These are phyloP conservation scores for Xanthoconium purpureum DNA, from an alignment of 768 basidiomycete species.

Conservation along the genomic window DNA sequence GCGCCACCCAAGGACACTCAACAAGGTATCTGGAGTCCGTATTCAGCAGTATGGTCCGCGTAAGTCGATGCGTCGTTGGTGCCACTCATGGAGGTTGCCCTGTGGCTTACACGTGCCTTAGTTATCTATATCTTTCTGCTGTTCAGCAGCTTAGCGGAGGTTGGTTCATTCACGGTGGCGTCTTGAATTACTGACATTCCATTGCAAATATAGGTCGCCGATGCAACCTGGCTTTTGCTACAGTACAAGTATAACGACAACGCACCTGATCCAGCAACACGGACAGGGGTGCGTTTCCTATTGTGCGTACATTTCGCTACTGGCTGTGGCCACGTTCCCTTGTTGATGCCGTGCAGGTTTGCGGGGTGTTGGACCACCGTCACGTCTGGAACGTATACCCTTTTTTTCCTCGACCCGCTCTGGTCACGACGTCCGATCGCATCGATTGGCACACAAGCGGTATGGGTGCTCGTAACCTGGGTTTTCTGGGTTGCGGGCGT, in stretches of 20 bases:
- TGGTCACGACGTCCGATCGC: slow-evolving; percentile 53
- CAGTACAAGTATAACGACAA: slow-evolving; percentile 54
- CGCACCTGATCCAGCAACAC: slow-evolving; percentile 45
- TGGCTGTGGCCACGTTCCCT: neutral
- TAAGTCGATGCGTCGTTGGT: slow-evolving; percentile 26
- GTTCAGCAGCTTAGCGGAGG: slow-evolving; percentile 47
- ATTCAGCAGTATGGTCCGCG: slow-evolving; percentile 53
- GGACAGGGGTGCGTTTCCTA: slow-evolving; percentile 44
- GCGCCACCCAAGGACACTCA: slow-evolving; percentile 45
- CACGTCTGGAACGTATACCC: slow-evolving; percentile 49
- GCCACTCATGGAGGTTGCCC: neutral
- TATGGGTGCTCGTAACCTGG: slow-evolving; percentile 61
- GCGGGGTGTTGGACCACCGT: slow-evolving; percentile 58
- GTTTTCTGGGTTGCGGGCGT: slow-evolving; percentile 58
- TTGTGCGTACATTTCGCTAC: slow-evolving; percentile 38
- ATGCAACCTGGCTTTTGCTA: slow-evolving; percentile 56
- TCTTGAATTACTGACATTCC: neutral
- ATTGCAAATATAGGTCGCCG: slow-evolving; percentile 40
- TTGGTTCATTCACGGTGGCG: slow-evolving; percentile 15
- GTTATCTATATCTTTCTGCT: slow-evolving; percentile 53
- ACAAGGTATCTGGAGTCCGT: slow-evolving; percentile 46
- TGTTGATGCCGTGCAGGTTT: slow-evolving; percentile 40
- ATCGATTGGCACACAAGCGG: slow-evolving; percentile 56
- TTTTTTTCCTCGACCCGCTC: slow-evolving; percentile 58
- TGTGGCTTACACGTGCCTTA: slow-evolving; percentile 28